phyloP scores from a whole-genome alignment of 345 rosid genomes.

The Eucalyptus sp. region DNA sequence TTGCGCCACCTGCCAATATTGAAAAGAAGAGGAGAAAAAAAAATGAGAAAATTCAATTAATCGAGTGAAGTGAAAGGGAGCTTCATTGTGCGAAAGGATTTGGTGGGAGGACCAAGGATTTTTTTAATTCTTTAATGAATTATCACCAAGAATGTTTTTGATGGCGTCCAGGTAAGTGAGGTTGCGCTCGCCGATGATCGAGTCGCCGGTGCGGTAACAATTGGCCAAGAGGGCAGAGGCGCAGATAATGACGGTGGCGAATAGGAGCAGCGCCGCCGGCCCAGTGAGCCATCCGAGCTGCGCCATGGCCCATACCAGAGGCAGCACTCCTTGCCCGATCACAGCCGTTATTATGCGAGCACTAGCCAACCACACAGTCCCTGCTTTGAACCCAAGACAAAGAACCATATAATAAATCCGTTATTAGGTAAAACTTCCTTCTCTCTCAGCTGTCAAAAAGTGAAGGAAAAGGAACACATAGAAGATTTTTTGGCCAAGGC shows the following conservation, averaged over 20 bases:
- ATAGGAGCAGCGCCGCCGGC: slow-evolving; percentile 38
- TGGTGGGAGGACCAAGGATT: no score
- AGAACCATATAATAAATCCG: no score
- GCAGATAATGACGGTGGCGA: slow-evolving; percentile 55
- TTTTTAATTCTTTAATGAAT: slow-evolving; percentile 1
- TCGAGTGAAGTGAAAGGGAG: no score
- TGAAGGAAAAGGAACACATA: no score
- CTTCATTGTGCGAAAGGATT: no score
- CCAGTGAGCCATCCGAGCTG: slow-evolving; percentile 78
- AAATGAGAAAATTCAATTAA: neutral
- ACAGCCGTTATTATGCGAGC: slow-evolving; percentile 65
- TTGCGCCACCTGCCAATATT: no score
- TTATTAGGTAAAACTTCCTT: no score
- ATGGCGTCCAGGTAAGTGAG: slow-evolving; percentile 66
- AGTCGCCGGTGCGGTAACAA: slow-evolving; percentile 61
- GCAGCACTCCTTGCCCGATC: slow-evolving; percentile 66
- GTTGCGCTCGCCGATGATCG: slow-evolving; percentile 45
- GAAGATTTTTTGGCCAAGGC: no score
- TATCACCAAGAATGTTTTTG: slow-evolving; percentile 35
- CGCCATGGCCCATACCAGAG: slow-evolving; percentile 60
- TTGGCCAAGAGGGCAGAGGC: slow-evolving; percentile 42
- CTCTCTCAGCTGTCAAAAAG: no score
- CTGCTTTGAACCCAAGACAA: slow-evolving; percentile 10
- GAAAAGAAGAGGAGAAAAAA: no score
- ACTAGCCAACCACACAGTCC: slow-evolving; percentile 60